Percentiles rank a stretch among this genome's conserved stretches.
Evolutionary conservation across 2,329 filamentous ascomycete species (phyloP).

Genomic region (Falciphora oryzae): DNA sequence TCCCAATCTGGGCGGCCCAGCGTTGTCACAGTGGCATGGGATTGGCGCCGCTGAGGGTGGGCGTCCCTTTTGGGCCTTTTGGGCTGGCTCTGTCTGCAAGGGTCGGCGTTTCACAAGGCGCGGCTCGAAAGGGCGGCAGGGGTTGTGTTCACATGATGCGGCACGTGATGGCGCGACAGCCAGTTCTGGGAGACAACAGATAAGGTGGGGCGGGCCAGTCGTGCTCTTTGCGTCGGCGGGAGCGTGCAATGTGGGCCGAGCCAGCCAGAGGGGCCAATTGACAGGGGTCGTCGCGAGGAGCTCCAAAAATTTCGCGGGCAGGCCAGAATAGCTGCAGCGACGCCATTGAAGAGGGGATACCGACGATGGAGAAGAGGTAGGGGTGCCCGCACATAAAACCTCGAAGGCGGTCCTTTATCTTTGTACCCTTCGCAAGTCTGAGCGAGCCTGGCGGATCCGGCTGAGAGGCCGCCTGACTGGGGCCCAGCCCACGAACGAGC

Average conservation of each 20-base stretch:
- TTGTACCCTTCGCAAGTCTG: neutral
- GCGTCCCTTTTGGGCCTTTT: neutral
- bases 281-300: neutral
- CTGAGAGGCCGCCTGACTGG: neutral
- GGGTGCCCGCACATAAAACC: neutral
- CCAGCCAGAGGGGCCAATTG: neutral
- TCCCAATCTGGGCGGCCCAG: neutral
- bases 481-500: neutral
- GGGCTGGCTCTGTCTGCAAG: neutral
- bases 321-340: slow-evolving; percentile 4
- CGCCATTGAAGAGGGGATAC: neutral
- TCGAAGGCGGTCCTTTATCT: neutral
- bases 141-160: neutral
- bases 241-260: too few species aligned
- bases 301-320: neutral
- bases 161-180: neutral
- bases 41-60: too few species aligned
- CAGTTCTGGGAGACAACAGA: too few species aligned
- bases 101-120: neutral
- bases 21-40: too few species aligned
- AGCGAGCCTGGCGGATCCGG: neutral
- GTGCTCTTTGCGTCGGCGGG: neutral
- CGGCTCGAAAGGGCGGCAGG: neutral
- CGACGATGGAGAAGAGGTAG: neutral
- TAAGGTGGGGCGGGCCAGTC: too few species aligned